These are phyloP conservation scores for Lactarius quietus DNA, from an alignment of 768 basidiomycete species.

Conservation along the genomic window DNA sequence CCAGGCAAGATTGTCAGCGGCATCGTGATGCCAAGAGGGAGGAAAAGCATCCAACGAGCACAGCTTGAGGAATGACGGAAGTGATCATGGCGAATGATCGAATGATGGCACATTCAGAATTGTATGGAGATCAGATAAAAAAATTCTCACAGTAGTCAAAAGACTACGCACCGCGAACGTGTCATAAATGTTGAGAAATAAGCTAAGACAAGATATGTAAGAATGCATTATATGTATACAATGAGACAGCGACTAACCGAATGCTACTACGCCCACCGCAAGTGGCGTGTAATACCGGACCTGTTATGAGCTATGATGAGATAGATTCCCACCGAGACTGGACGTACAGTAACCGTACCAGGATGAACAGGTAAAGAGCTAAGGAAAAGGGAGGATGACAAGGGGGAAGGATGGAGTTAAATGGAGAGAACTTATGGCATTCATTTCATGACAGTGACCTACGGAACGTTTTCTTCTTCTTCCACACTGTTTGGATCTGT, in stretches of 20 bases:
- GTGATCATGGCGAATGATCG: neutral
- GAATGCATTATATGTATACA: neutral
- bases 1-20: constrained; percentile 23
- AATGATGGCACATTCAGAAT: neutral
- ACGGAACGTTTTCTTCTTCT: constrained; percentile 26
- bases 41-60: constrained; percentile 24
- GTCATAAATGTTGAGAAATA: constrained; percentile 25
- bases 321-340: neutral
- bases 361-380: constrained; percentile 25
- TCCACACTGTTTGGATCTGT: constrained; percentile 26
- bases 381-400: neutral
- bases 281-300: constrained; percentile 23
- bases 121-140: neutral
- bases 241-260: constrained; percentile 12
- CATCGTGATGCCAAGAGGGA: constrained; percentile 24
- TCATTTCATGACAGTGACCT: neutral
- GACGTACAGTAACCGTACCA: constrained; percentile 1
- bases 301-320: constrained; percentile 3
- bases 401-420: neutral
- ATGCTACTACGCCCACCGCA: constrained; percentile 19
- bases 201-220: neutral
- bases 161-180: constrained; percentile 22
- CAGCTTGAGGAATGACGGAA: constrained; percentile 6
- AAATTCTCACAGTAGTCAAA: neutral
- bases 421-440: neutral